Base-by-base conservation (phyloP, 352 stramenopile genomes). In the Phytopythium oedochilum region DNA sequence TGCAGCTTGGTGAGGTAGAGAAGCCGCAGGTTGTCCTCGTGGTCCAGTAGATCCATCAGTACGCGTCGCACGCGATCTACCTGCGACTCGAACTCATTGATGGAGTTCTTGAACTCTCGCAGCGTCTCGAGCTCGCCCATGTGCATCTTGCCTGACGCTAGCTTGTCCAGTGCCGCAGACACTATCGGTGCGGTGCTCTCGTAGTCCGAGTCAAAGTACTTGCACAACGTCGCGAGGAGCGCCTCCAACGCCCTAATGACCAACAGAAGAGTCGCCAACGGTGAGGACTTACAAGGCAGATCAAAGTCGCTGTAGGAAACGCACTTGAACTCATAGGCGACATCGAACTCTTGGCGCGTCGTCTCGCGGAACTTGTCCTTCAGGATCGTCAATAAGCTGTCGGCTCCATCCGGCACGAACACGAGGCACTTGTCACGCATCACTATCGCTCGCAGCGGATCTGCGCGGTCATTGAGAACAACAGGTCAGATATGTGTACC, bases 281-380 rank as follows among this genome's bases (percentile, higher is more conserved):
- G 20, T 22, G 39, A 34, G 18, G 3, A 20, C 36, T 12, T n/a
- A 20, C 17, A 15, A 18, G 6, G 14, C 11, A 20, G n/a, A 26
- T 17, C 8, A 18, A 44, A 40, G 0, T n/a, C 40, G 12, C 29
- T 9, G 32, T 29, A 0, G 11, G 5, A n/a, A 52, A 63, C 61
- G 26, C 28, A 88, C 78, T 73, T 85, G 68, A 92, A 88, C 53
- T 92, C 81, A 57, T 80, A 92, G 9, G 78, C 62, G 32, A 79
- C 65, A 18, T 84, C 68, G 15, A 64, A 67, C 12, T 87, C 81
- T 43, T 88, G 70, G 47, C 59, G 54, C n/a, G 60, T 70, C 35
- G 66, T 65, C 48, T 84, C 66, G 22, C 60, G 61, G 55, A 91
- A 89, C 38, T 75, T 73, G 15, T 89, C 69, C 46, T 82, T 77